Evolutionary conservation across 1,284 basidiomycete species (phyloP).

Genomic region (Cryptococcus deneoformans): DNA sequence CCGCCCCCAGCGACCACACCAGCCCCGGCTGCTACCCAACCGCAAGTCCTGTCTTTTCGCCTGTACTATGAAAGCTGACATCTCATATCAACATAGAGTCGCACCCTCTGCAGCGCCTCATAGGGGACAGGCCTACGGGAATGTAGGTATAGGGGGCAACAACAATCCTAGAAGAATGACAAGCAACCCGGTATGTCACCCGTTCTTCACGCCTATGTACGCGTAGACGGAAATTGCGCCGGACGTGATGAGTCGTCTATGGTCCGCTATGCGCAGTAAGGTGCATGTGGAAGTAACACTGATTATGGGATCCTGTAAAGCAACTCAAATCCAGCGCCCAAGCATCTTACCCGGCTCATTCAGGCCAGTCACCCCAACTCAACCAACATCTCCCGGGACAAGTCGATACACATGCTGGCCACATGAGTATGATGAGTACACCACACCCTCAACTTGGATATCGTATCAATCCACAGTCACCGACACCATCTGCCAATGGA

Average conservation of each 20-base stretch:
- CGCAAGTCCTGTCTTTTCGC: conserved; percentile 5
- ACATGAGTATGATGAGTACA: not conserved
- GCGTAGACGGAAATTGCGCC: not conserved
- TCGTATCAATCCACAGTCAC: too few relatives aligned
- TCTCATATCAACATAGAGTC: not conserved
- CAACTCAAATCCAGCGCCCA: not conserved
- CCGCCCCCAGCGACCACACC: not conserved
- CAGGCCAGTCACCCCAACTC: not conserved
- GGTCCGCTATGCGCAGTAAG: too few relatives aligned
- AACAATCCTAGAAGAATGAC: conserved; percentile 23
- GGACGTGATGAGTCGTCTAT: too few relatives aligned
- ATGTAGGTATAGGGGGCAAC: not conserved
- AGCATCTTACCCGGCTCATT: not conserved
- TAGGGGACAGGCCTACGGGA: not conserved
- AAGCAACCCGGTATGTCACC: conserved; percentile 22
- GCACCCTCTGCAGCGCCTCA: not conserved
- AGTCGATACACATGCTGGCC: too few relatives aligned
- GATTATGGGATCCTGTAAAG: not conserved
- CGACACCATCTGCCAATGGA: too few relatives aligned
- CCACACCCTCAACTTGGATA: not conserved
- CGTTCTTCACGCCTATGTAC: not conserved
- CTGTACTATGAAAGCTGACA: not conserved
- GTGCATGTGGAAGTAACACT: too few relatives aligned
- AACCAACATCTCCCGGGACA: too few relatives aligned
- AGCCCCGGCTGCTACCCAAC: not conserved